A percentile compares a stretch with the other conserved stretches of the same genome.
Conservation (phyloP, 2,329 filamentous ascomycete species). For the Cladosporium austrohemisphaericum region DNA sequence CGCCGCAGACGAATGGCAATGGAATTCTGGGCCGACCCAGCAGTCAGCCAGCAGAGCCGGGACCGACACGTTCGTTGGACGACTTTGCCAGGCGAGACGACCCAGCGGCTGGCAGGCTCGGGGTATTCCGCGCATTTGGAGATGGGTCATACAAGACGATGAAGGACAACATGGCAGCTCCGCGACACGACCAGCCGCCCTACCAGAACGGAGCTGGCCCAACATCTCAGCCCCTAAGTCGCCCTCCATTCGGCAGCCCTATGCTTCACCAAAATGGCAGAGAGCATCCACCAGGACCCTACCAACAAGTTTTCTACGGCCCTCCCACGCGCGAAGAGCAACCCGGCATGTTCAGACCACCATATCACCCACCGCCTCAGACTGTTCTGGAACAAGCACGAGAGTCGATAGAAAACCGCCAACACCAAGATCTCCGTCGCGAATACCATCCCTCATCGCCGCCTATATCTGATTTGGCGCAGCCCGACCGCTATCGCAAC, state of each 20-base stretch:
- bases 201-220: conserved; percentile 25
- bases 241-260: conserved; percentile 26
- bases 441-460: conserved; percentile 29
- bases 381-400: conserved; percentile 26
- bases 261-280: conserved; percentile 26
- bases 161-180: conserved; percentile 21
- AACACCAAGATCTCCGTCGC: conserved; percentile 25
- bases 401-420: conserved; percentile 30
- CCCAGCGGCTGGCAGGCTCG: conserved; percentile 6
- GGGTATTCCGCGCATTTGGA: conserved; percentile 16
- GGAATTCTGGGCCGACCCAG: conserved; percentile 29
- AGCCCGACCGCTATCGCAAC: conserved; percentile 23
- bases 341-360: conserved; percentile 27
- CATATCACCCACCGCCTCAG: conserved; percentile 24
- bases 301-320: conserved; percentile 23
- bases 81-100: conserved; percentile 10
- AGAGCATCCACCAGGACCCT: conserved; percentile 21
- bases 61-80: conserved; percentile 13
- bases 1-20: conserved; percentile 23
- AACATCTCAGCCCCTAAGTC: conserved; percentile 28
- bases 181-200: conserved; percentile 23
- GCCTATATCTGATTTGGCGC: conserved; percentile 21
- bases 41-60: conserved; percentile 33
- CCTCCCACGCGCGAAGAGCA: conserved; percentile 31
- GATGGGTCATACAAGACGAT: conserved; percentile 15